Evolutionary conservation across 108 stramenopile genomes (phyloP).

Genomic region (Schizochytrium sp.): DNA sequence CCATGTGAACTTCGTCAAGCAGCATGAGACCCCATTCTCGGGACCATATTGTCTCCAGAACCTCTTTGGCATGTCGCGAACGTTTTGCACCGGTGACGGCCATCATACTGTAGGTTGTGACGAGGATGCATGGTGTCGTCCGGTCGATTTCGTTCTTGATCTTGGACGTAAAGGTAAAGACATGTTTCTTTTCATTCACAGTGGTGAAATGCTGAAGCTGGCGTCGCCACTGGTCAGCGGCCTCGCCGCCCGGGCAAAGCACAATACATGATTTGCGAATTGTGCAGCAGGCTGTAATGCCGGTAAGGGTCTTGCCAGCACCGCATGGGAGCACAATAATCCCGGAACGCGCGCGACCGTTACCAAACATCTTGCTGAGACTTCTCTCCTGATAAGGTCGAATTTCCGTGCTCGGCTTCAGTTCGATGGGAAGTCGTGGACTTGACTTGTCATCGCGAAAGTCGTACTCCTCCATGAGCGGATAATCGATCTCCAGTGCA

Average conservation of each 20-base stretch:
- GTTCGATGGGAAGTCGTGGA: conserved; percentile 74
- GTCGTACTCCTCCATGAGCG: conserved; percentile 87
- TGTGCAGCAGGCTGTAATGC: conserved; percentile 93
- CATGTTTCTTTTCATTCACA: conserved; percentile 68
- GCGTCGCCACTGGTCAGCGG: conserved; percentile 91
- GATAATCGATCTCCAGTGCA: conserved; percentile 23
- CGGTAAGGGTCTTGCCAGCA: conserved; percentile 94
- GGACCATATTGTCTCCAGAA: conserved; percentile 73
- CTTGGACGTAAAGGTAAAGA: conserved; percentile 81
- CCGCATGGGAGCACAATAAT: conserved; percentile 99
- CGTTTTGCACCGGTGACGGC: conserved; percentile 68
- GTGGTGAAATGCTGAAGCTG: conserved; percentile 85
- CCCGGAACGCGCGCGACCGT: conserved; percentile 92
- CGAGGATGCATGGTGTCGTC: conserved; percentile 70
- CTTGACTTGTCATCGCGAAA: conserved; percentile 78
- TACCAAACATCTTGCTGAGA: conserved; percentile 87
- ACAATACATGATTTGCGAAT: conserved; percentile 86
- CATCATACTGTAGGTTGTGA: conserved; percentile 97
- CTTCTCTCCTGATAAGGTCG: conserved; percentile 87
- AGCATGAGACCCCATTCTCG: conserved; percentile 97
- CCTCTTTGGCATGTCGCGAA: conserved; percentile 67
- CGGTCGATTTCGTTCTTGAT: conserved; percentile 74
- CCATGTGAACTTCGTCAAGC: conserved; percentile 96
- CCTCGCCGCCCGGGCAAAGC: conserved; percentile 88
- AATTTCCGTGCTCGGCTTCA: conserved; percentile 85